phyloP scores from a whole-genome alignment of 306 rosid species.

The Abrus precatorius region DNA sequence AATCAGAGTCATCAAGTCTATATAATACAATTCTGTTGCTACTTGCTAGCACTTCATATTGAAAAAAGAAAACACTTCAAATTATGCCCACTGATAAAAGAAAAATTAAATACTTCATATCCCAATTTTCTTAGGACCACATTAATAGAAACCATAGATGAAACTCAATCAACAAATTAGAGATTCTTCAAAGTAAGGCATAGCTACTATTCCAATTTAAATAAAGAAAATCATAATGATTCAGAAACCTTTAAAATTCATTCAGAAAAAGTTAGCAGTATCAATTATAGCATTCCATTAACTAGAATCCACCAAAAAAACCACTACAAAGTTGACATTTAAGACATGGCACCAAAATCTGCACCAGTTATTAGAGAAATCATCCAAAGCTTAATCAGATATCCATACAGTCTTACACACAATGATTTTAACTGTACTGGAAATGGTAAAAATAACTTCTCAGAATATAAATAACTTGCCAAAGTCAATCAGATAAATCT shows the following conservation, averaged over 20 bases:
- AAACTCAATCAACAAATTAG: slow-evolving; percentile 7
- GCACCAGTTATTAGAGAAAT: slow-evolving; percentile 30
- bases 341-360: slow-evolving; percentile 37
- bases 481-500: slow-evolving; percentile 10
- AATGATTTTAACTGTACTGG: slow-evolving; percentile 17
- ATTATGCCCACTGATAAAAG: slow-evolving; percentile 18
- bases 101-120: slow-evolving; percentile 40
- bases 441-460: neutral
- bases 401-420: slow-evolving; percentile 31
- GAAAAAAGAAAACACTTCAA: slow-evolving; percentile 8
- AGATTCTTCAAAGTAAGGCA: slow-evolving; percentile 16
- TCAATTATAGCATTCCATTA: slow-evolving; percentile 12
- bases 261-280: slow-evolving; percentile 20
- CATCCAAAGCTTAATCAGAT: slow-evolving; percentile 27
- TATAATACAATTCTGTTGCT: slow-evolving; percentile 19
- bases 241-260: slow-evolving; percentile 9
- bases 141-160: neutral
- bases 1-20: slow-evolving; percentile 8
- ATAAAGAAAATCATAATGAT: slow-evolving; percentile 13
- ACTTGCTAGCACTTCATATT: slow-evolving; percentile 5
- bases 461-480: neutral
- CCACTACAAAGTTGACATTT: slow-evolving; percentile 9
- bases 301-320: slow-evolving; percentile 18
- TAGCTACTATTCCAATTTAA: slow-evolving; percentile 7
- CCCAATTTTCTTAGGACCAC: slow-evolving; percentile 17